These are phyloP conservation scores for Alternaria hordeiaustralica DNA, from an alignment of 2,329 filamentous ascomycete genomes.

Conservation along the genomic window DNA sequence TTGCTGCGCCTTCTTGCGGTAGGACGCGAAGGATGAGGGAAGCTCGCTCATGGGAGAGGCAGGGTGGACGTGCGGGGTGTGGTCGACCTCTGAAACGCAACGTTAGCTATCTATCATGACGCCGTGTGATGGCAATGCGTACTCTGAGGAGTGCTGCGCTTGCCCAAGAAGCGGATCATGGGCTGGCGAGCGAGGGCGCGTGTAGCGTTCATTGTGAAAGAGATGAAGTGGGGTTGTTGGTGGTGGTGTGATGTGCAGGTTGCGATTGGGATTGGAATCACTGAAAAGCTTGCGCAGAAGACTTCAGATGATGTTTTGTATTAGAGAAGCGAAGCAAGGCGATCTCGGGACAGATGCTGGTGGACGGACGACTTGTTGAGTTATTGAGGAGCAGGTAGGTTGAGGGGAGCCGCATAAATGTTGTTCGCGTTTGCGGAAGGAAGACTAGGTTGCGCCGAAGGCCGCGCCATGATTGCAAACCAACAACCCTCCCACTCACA, in stretches of 20 bases:
- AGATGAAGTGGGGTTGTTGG: conserved; percentile 12
- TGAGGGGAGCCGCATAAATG: conserved; percentile 26
- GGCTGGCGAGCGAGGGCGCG: conserved; percentile 56
- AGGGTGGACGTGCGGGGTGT: conserved; percentile 75
- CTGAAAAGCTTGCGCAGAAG: background rate
- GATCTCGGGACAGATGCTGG: background rate
- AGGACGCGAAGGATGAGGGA: conserved; percentile 74
- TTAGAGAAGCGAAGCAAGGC: background rate
- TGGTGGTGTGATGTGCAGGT: background rate
- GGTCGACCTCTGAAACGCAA: conserved; percentile 68
- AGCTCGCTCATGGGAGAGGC: conserved; percentile 71
- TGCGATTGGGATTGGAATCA: background rate
- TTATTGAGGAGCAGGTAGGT: conserved; percentile 9
- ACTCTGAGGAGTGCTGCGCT: conserved; percentile 55
- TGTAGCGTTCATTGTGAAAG: conserved; percentile 53
- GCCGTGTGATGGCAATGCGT: conserved; percentile 21
- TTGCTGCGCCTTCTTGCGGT: conserved; percentile 79
- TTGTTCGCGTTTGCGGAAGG: conserved; percentile 21
- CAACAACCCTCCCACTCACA: conserved; percentile 10
- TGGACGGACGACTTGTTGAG: background rate
- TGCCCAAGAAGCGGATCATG: conserved; percentile 60
- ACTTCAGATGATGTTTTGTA: background rate
- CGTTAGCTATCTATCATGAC: conserved; percentile 17
- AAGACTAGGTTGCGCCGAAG: conserved; percentile 22
- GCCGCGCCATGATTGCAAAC: conserved; percentile 13